Percentiles rank a stretch among this genome's conserved stretches.
Evolutionary conservation across 2,329 filamentous ascomycete species (phyloP).

Genomic region (Colletotrichum navitas): DNA sequence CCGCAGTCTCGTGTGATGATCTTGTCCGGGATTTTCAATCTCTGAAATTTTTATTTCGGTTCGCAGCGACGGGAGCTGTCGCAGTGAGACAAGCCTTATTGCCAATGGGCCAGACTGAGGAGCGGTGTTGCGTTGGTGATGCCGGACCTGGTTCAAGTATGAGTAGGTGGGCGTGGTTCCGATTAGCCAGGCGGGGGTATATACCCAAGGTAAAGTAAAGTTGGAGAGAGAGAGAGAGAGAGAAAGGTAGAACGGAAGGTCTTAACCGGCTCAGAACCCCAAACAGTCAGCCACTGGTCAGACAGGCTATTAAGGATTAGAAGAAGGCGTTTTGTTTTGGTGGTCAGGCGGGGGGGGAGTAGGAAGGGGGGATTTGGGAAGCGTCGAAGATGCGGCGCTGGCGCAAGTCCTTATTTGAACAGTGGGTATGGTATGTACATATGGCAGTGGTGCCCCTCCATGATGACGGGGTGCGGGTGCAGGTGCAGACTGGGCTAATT

Average conservation of each 20-base stretch:
- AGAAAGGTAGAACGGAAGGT: constrained; percentile 5
- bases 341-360: constrained; percentile 29
- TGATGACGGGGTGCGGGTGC: constrained; percentile 31
- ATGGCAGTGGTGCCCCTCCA: constrained; percentile 29
- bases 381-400: constrained; percentile 42
- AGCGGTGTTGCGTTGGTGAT: constrained; percentile 14
- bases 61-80: constrained; percentile 18
- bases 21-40: background rate
- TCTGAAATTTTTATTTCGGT: background rate
- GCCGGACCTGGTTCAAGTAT: constrained; percentile 12
- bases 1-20: constrained; percentile 29
- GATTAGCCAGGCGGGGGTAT: constrained; percentile 13
- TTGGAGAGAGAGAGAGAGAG: background rate
- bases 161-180: constrained; percentile 23
- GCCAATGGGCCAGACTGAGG: constrained; percentile 11
- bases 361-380: constrained; percentile 33
- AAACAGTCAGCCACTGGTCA: constrained; percentile 8
- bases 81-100: background rate
- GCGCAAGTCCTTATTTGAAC: constrained; percentile 41
- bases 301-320: constrained; percentile 8
- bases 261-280: constrained; percentile 7
- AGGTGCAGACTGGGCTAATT: constrained; percentile 16
- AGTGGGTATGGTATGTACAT: constrained; percentile 3
- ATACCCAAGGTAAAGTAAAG: background rate
- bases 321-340: constrained; percentile 25